phyloP scores from a whole-genome alignment of 805 yeast species.

The Suhomyces sp. region DNA sequence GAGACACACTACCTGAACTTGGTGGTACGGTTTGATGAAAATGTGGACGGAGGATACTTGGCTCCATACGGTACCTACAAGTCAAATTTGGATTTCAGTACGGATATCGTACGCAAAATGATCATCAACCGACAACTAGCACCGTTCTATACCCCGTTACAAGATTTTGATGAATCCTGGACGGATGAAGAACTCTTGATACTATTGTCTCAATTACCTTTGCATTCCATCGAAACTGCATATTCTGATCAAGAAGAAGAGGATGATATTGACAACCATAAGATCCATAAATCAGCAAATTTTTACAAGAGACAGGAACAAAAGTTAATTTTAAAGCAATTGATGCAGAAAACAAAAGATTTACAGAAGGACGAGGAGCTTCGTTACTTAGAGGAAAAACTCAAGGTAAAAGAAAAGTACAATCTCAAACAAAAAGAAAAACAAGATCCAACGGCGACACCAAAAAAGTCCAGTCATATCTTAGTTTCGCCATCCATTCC shows the following conservation, averaged over 20 bases:
- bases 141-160: conserved; percentile 88
- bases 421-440: no score
- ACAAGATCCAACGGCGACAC: neutral
- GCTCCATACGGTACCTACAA: conserved; percentile 91
- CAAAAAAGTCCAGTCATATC: neutral
- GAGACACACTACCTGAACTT: conserved; percentile 57
- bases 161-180: conserved; percentile 75
- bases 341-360: conserved; percentile 30
- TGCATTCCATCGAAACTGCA: conserved; percentile 58
- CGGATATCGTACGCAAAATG: conserved; percentile 66
- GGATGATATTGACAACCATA: conserved; percentile 65
- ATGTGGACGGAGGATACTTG: conserved; percentile 90
- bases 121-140: conserved; percentile 73
- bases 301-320: conserved; percentile 49
- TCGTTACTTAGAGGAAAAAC: conserved; percentile 29
- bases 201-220: conserved; percentile 47
- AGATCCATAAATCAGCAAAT: conserved; percentile 49
- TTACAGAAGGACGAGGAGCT: conserved; percentile 36
- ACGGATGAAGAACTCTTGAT: conserved; percentile 60
- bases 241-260: conserved; percentile 48
- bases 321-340: conserved; percentile 43
- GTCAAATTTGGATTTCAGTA: conserved; percentile 71
- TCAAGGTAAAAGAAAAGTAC: conserved; percentile 5
- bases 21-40: conserved; percentile 61
- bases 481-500: conserved; percentile 29